Conservation (phyloP, 768 basidiomycete species). For the Termitomyces sp. region DNA sequence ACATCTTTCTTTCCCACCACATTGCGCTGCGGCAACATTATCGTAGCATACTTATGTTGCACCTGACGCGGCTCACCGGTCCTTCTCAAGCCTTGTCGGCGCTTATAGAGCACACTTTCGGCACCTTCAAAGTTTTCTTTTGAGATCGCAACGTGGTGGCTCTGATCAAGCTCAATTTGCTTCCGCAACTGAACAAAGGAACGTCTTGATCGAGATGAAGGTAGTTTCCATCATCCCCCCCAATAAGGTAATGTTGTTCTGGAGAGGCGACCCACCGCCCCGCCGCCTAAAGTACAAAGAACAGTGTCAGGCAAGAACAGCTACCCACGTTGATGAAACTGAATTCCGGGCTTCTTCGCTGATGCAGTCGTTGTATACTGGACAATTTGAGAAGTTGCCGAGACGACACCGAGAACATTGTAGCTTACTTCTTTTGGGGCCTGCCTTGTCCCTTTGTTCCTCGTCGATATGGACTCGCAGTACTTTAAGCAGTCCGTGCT, state of each 20-base stretch:
- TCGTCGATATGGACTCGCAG: background rate
- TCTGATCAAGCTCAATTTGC: background rate
- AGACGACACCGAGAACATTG: background rate
- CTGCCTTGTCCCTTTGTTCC: slow-evolving; percentile 12
- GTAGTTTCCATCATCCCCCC: background rate
- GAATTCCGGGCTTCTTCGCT: background rate
- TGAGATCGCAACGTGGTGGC: background rate
- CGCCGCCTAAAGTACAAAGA: slow-evolving; percentile 8
- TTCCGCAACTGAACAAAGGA: slow-evolving; percentile 6
- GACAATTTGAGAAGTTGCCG: slow-evolving; percentile 4
- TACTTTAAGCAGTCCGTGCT: background rate
- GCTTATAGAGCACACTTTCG: background rate
- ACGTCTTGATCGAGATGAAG: slow-evolving; percentile 12
- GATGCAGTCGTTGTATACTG: background rate
- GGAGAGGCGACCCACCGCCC: background rate
- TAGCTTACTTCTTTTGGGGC: slow-evolving; percentile 9
- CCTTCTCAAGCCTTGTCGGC: background rate
- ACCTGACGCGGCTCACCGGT: no score
- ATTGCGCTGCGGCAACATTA: no score
- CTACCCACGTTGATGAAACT: background rate
- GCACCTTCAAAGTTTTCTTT: background rate
- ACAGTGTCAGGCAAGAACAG: background rate
- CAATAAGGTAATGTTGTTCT: background rate
- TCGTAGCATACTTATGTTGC: no score
- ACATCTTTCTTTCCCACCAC: no score